Base-by-base conservation (phyloP, 1,284 basidiomycete genomes). In the Vanrija pseudolonga region DNA sequence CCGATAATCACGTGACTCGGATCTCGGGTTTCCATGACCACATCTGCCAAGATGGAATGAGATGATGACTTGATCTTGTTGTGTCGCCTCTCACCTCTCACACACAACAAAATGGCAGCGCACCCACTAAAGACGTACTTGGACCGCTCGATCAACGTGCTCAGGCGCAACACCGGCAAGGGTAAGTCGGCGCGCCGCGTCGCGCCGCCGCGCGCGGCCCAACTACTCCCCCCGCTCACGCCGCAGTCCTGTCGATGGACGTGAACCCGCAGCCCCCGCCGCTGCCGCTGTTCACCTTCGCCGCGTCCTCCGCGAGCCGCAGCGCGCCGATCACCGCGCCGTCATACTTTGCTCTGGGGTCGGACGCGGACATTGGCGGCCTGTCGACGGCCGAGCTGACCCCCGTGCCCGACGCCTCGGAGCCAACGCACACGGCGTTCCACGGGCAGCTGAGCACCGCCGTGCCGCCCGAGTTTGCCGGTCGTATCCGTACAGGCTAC, bases 401-500 rank as follows among this genome's bases (percentile, higher is more conserved):
- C 19, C 53, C 62, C 17, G 67, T 74, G 17, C 51, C 61, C 3
- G 26, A 24, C 22, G 32, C 20, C 28, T n/a, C 28, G 36, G 37
- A 47, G 37, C 37, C 28, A 7, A 3, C 18, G 36, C 46, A 47
- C 69, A 75, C 55, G 37, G 64, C 71, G 7, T 72, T 75, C 56
- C 65, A 72, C 47, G 73, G 73, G 17, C 66, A 63, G 32, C 56
- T 75, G 39, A 67, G 65, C 1, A 68, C 74, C 9, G 64, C 67
- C 28, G 69, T 81, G 0, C 73, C 72, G 6, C 63, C 63, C 22
- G 51, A 63, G 26, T 68, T 64, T 45, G 56, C 63, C 22, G 71
- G 71, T 1, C 65, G 64, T 46, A 75, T 79, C 44, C 61, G 77
- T 44, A 77, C 77, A 12, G 80, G 79, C 0, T 81, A 80, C 58